Conservation (phyloP, 768 basidiomycete genomes). For the Dioszegia crocea region DNA sequence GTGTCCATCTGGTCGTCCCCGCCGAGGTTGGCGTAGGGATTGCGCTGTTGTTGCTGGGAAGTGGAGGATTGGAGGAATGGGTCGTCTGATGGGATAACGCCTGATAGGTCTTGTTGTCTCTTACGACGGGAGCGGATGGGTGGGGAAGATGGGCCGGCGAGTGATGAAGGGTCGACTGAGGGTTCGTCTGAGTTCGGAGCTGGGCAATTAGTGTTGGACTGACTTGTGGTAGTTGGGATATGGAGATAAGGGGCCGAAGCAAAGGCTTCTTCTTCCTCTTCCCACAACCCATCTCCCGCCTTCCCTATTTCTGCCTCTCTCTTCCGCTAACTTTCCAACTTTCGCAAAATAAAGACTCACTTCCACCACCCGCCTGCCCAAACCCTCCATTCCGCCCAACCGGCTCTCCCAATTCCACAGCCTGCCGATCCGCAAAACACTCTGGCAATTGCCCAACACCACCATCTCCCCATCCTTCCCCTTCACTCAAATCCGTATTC, state of each 20-base stretch:
- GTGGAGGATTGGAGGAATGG: neutral
- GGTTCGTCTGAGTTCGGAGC: constrained; percentile 35
- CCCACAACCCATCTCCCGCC: too few relatives aligned
- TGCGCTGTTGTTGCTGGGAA: neutral
- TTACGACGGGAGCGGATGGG: constrained; percentile 19
- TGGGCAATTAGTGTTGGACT: too few relatives aligned
- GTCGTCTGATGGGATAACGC: constrained; percentile 1
- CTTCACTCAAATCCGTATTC: constrained; percentile 15
- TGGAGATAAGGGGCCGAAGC: too few relatives aligned
- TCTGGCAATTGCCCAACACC: constrained; percentile 74
- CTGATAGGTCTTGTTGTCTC: constrained; percentile 32
- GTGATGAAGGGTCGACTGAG: constrained; percentile 24
- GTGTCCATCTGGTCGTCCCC: constrained; percentile 5
- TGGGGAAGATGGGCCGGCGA: constrained; percentile 12
- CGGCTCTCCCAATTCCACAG: constrained; percentile 64
- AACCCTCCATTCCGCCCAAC: constrained; percentile 52
- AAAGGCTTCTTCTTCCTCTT: too few relatives aligned
- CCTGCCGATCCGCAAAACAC: constrained; percentile 59
- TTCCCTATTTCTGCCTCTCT: too few relatives aligned
- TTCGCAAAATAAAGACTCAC: too few relatives aligned
- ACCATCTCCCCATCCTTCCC: constrained; percentile 54
- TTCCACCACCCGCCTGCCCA: too few relatives aligned
- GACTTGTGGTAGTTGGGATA: too few relatives aligned
- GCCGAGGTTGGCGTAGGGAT: neutral
- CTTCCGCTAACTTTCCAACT: too few relatives aligned